These are phyloP conservation scores for Colletotrichum caudatum DNA, from an alignment of 2,329 filamentous ascomycete genomes.

Conservation along the genomic window DNA sequence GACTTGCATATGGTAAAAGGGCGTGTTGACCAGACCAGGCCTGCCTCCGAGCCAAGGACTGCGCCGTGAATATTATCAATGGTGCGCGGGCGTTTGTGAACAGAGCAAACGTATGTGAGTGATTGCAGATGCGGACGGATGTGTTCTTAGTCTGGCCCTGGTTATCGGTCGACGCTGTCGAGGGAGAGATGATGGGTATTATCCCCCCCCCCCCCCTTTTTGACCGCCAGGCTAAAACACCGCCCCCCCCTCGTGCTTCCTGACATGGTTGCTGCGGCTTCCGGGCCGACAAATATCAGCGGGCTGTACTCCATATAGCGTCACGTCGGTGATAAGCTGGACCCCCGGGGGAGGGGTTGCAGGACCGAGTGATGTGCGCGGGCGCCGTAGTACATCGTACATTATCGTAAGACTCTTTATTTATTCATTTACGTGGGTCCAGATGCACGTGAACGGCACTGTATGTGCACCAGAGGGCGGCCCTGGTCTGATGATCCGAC, in stretches of 20 bases:
- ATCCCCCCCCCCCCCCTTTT: neutral
- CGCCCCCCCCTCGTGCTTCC: neutral
- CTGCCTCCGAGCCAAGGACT: neutral
- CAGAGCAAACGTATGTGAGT: no score
- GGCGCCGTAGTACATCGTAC: no score
- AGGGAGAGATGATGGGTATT: neutral
- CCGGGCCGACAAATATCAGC: neutral
- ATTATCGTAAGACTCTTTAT: neutral
- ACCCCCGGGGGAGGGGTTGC: neutral
- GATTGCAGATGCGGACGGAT: neutral
- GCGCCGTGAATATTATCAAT: neutral
- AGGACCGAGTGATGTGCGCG: neutral
- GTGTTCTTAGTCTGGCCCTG: neutral
- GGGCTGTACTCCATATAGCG: neutral
- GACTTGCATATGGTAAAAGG: no score
- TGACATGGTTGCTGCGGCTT: conserved; percentile 10
- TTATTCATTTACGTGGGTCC: neutral
- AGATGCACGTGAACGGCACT: neutral
- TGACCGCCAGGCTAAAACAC: neutral
- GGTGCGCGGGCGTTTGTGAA: no score
- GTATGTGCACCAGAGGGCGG: neutral
- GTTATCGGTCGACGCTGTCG: no score
- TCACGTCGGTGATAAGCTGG: neutral
- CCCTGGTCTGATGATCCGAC: neutral
- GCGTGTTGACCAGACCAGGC: no score